phyloP scores from a whole-genome alignment of 495 filamentous ascomycete genomes.

The Neurospora sp. region DNA sequence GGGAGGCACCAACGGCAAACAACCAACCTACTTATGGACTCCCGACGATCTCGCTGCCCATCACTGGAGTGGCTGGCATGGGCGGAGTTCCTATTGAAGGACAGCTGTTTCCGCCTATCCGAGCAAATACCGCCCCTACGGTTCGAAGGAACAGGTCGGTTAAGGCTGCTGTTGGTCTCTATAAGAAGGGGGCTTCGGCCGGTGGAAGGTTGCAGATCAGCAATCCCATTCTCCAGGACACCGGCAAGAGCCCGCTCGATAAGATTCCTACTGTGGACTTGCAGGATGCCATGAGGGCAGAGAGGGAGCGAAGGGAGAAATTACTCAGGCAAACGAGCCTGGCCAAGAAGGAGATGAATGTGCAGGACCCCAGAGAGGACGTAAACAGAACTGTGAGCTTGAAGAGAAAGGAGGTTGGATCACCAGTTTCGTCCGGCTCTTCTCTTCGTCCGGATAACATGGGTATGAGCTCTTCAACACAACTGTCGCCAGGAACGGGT shows the following conservation, averaged over 20 bases:
- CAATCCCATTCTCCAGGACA: conserved; percentile 35
- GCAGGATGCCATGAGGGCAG: conserved; percentile 34
- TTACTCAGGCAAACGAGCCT: background rate
- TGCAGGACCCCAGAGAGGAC: conserved; percentile 11
- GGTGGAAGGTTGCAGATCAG: conserved; percentile 35
- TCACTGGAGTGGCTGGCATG: conserved; percentile 8
- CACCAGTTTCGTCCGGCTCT: conserved; percentile 6
- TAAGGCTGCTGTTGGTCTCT: conserved; percentile 10
- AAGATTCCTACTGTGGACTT: conserved; percentile 39
- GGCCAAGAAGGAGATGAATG: conserved; percentile 20
- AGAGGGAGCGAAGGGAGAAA: conserved; percentile 30
- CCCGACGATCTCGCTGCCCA: conserved; percentile 15
- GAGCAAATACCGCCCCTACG: background rate
- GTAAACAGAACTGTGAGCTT: conserved; percentile 27
- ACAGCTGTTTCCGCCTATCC: conserved; percentile 11
- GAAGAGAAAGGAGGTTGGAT: conserved; percentile 34
- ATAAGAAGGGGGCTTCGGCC: conserved; percentile 20
- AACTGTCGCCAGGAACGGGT: conserved; percentile 35
- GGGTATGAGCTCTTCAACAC: conserved; percentile 24
- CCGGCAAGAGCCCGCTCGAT: conserved; percentile 29
- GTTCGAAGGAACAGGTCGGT: background rate
- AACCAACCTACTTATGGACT: conserved; percentile 9
- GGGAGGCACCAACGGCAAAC: conserved; percentile 16
- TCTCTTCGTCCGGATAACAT: conserved; percentile 7
- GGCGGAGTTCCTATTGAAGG: conserved; percentile 11